Evolutionary conservation across 257 asterid genomes (phyloP).

Genomic region (Petunia axillaris): DNA sequence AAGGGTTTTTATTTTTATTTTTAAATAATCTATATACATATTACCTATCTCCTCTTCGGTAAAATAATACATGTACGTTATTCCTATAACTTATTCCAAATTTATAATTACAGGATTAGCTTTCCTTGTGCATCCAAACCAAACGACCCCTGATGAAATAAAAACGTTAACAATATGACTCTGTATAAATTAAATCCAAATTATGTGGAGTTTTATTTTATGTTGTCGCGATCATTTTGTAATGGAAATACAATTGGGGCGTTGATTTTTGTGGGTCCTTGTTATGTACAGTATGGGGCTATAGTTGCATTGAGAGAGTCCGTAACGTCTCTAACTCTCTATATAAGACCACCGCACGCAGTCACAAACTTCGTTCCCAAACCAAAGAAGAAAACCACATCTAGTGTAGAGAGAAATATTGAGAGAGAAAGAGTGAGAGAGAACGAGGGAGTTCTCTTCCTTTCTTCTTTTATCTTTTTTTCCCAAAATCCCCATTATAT

Average conservation of each 20-base stretch:
- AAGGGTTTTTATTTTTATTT: not conserved
- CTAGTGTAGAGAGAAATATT: not conserved
- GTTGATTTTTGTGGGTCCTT: not conserved
- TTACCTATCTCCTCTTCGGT: no score
- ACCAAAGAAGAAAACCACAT: not conserved
- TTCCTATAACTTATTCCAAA: no score
- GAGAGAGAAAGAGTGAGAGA: not conserved
- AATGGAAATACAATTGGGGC: not conserved
- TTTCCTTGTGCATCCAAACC: no score
- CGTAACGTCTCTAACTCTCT: not conserved
- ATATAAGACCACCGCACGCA: slow-evolving; percentile 1
- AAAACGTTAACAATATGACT: no score
- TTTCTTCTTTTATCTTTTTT: not conserved
- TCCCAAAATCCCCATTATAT: not conserved
- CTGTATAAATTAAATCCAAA: no score
- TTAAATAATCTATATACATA: no score
- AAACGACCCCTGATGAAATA: no score
- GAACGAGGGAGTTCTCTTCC: no score
- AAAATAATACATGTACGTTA: no score
- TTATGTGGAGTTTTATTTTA: not conserved
- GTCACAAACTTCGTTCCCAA: slow-evolving; percentile 25
- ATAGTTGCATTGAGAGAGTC: not conserved
- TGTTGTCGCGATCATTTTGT: not conserved
- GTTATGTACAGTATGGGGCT: not conserved
- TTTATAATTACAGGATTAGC: no score